These are phyloP conservation scores for Wickerhamiella alocasiicola DNA, from an alignment of 805 yeast genomes.

Conservation along the genomic window DNA sequence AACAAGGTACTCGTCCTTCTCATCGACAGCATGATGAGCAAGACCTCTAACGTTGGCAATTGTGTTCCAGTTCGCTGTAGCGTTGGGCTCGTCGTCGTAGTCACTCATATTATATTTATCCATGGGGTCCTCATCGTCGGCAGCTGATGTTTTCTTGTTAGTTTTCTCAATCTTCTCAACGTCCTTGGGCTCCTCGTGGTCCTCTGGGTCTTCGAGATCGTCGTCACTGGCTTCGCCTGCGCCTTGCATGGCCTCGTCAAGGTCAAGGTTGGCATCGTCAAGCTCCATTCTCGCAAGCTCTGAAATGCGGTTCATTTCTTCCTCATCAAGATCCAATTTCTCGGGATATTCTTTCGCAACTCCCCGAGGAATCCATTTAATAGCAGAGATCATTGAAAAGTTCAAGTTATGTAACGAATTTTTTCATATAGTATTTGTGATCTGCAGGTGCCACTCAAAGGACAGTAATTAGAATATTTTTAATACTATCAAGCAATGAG, in stretches of 20 bases:
- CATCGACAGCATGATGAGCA: slow-evolving; percentile 32
- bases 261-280: slow-evolving; percentile 57
- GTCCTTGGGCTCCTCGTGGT: slow-evolving; percentile 6
- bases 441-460: too few relatives aligned
- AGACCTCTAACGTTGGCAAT: slow-evolving; percentile 34
- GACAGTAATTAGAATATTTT: too few relatives aligned
- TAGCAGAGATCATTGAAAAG: slow-evolving; percentile 50
- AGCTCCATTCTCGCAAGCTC: slow-evolving; percentile 75
- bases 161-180: slow-evolving; percentile 26
- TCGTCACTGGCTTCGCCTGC: slow-evolving; percentile 13
- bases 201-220: slow-evolving; percentile 8
- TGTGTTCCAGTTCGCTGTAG: slow-evolving; percentile 23
- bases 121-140: slow-evolving; percentile 14
- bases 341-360: slow-evolving; percentile 87
- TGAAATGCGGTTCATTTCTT: slow-evolving; percentile 81
- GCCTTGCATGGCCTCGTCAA: slow-evolving; percentile 35
- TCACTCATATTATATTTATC: slow-evolving; percentile 29
- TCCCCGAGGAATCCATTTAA: slow-evolving; percentile 94
- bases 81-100: slow-evolving; percentile 34
- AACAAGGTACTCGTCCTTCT: slow-evolving; percentile 49
- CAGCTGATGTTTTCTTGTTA: slow-evolving; percentile 12
- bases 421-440: too few relatives aligned
- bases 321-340: slow-evolving; percentile 77
- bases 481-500: too few relatives aligned
- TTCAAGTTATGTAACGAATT: neutral